These are phyloP conservation scores for Vaccinium corymbosum DNA, from an alignment of 148 eudicot genomes.

Conservation along the genomic window DNA sequence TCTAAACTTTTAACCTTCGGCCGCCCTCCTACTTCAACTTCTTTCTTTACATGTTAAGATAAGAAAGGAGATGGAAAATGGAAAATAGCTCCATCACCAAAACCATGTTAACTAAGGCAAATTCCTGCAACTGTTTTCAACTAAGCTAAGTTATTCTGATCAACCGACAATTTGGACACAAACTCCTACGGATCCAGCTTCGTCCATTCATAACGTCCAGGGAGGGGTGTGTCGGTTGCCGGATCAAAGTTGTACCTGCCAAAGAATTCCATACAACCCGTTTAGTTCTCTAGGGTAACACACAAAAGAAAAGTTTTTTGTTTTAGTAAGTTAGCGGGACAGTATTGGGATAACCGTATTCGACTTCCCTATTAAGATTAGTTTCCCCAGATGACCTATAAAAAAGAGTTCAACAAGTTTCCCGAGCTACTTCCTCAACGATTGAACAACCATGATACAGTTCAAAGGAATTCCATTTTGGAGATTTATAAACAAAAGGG, in stretches of 20 bases:
- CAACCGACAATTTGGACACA: constrained; percentile 4
- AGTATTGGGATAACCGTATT: background rate
- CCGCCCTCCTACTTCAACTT: constrained; percentile 19
- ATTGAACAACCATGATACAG: background rate
- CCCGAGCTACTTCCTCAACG: background rate
- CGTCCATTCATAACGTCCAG: constrained; percentile 52
- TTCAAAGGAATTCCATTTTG: background rate
- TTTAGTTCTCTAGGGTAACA: background rate
- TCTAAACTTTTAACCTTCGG: constrained; percentile 26
- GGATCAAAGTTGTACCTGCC: constrained; percentile 61
- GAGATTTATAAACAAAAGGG: background rate
- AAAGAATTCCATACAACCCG: background rate
- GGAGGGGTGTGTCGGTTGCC: constrained; percentile 41
- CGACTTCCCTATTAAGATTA: background rate
- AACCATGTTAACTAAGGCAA: constrained; percentile 7
- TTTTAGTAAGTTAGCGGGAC: background rate
- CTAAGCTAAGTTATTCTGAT: constrained; percentile 14
- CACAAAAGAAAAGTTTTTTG: background rate
- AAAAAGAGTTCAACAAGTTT: background rate
- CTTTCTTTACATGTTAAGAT: constrained; percentile 34
- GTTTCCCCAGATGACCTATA: background rate
- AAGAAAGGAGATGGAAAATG: constrained; percentile 12
- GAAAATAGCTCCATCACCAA: constrained; percentile 29
- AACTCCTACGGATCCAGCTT: constrained; percentile 27
- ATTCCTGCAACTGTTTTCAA: constrained; percentile 17